A percentile compares a stretch with the other conserved stretches of the same genome.
Evolutionary conservation across 169 alveolate genomes (phyloP).

Genomic region (Cryptosporidium ubiquitum): DNA sequence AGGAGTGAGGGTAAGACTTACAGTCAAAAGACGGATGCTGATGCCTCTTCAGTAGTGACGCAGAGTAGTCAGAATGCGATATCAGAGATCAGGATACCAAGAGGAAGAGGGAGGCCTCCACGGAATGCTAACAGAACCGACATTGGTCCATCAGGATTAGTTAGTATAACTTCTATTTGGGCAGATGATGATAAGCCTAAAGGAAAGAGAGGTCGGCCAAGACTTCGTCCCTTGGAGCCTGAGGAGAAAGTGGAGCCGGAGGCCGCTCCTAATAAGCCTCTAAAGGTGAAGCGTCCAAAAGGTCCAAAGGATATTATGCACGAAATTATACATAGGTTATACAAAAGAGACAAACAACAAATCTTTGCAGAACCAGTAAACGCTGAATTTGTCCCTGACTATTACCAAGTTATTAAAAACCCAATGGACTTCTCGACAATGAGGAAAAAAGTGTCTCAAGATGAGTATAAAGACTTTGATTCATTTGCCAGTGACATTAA

Average conservation of each 20-base stretch:
- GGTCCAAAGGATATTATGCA: conserved; percentile 48
- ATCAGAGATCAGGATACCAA: conserved; percentile 52
- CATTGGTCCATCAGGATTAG: conserved; percentile 65
- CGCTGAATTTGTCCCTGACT: conserved; percentile 90
- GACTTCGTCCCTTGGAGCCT: conserved; percentile 43
- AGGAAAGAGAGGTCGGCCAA: conserved; percentile 74
- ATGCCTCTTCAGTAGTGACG: background rate
- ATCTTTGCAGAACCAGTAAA: conserved; percentile 91
- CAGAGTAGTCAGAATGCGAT: conserved; percentile 4
- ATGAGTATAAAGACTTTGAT: conserved; percentile 84
- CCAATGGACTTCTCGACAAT: conserved; percentile 94
- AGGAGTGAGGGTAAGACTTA: background rate
- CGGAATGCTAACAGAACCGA: conserved; percentile 62
- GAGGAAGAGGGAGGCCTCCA: conserved; percentile 75
- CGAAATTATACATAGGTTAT: conserved; percentile 79
- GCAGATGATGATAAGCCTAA: conserved; percentile 72
- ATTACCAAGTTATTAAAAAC: conserved; percentile 88
- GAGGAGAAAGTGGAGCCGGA: conserved; percentile 57
- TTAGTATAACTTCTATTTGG: conserved; percentile 68
- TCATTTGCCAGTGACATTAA: conserved; percentile 88
- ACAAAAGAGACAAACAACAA: conserved; percentile 80
- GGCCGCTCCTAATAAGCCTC: conserved; percentile 48
- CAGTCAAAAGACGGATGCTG: background rate
- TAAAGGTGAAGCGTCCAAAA: conserved; percentile 64
- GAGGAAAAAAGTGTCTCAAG: conserved; percentile 81